Base-by-base conservation (phyloP, 78 protist species). In the Emiliania huxleyi region DNA sequence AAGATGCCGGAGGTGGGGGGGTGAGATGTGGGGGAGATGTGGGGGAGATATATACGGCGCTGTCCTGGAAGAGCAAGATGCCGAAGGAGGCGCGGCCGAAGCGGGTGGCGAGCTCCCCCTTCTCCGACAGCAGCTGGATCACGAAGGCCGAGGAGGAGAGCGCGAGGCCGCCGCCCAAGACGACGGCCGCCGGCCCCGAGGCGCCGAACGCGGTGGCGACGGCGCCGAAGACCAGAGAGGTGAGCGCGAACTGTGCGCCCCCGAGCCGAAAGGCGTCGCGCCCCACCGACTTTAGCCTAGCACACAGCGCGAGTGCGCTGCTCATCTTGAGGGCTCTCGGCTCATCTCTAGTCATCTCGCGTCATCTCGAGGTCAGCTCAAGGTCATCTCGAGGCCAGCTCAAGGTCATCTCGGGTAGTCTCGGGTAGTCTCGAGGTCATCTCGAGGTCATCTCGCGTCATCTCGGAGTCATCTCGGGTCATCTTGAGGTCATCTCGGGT, bases 61-160 rank as follows among this genome's bases (percentile, higher is more conserved):
- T n/a, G n/a, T n/a, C n/a, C 40, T 69, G 79, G 71, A 85, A 35
- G 90, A 85, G 90, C 42, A 85, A 46, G 69, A 85, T 48, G 90
- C 71, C 90, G 33, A 85, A 85, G 29, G 90, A 85, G 19, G 90
- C 90, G 71, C 69, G 90, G 18, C 75, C 75, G 33, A 62, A 62
- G 11, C 75, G 75, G 29, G 75, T 26, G 5, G 75, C 75, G 75
- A 62, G 75, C 75, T 62, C 75, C 8, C 69, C 62, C 71, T 44
- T 44, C 43, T 85, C 90, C 35, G 8, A 23, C 35, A 85, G 90
- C 29, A 85, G 69, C 69, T 85, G 90, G 90, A 85, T 44, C 42
- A 85, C 90, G 29, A 85, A 85, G 35, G 90, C 90, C 18, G 71
- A 48, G 15, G 71, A 46, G 40, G 90, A 85, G 90, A 85, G 90